These are phyloP conservation scores for Quercus suber DNA, from an alignment of 306 rosid species.

Conservation along the genomic window DNA sequence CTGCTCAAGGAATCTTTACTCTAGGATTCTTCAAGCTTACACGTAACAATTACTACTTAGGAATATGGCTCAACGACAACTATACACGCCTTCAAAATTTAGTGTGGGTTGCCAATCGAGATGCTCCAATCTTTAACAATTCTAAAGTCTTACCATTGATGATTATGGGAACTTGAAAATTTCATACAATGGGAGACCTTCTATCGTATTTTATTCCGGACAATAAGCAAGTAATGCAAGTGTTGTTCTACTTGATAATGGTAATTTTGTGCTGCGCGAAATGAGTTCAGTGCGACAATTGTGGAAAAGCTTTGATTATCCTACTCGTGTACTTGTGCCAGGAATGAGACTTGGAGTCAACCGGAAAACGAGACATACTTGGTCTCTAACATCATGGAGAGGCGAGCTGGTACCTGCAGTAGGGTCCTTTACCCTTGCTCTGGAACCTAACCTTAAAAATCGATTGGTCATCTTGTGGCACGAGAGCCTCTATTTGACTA, in stretches of 20 bases:
- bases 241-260: no score
- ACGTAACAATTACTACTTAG: constrained; percentile 8
- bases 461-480: constrained; percentile 20
- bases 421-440: constrained; percentile 20
- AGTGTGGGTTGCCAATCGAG: constrained; percentile 7
- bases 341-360: constrained; percentile 26
- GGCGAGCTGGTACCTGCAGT: background rate
- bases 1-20: background rate
- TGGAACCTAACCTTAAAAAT: constrained; percentile 12
- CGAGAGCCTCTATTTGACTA: no score
- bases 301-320: constrained; percentile 36
- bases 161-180: no score
- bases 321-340: constrained; percentile 18
- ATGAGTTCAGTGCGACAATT: background rate
- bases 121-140: no score
- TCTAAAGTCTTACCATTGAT: no score
- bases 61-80: background rate
- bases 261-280: no score
- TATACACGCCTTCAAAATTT: background rate
- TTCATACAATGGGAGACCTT: no score
- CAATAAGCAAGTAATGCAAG: no score
- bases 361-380: constrained; percentile 9
- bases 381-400: constrained; percentile 22
- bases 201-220: no score
- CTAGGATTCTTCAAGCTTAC: constrained; percentile 6